Percentiles rank a stretch among this genome's conserved stretches.
Evolutionary conservation across 345 rosid genomes (phyloP).

Genomic region (Linum tenue): DNA sequence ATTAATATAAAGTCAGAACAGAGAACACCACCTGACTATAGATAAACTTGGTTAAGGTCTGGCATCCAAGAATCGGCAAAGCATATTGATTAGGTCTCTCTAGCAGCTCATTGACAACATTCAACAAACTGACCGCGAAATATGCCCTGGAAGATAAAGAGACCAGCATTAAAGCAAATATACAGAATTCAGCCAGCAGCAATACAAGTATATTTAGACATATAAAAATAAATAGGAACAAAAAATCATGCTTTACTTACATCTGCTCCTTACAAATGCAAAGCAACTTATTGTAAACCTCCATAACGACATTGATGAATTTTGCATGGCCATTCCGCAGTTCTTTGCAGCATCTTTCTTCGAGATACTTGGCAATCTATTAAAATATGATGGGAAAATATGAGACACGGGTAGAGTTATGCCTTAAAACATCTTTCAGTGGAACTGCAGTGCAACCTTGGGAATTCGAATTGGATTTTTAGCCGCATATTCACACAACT

Average conservation of each 20-base stretch:
- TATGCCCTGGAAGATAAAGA: conserved; percentile 49
- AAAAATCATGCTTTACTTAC: conserved; percentile 29
- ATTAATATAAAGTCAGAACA: not conserved
- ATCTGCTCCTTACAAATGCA: conserved; percentile 76
- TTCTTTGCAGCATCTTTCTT: conserved; percentile 87
- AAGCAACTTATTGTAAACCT: conserved; percentile 69
- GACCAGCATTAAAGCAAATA: not conserved
- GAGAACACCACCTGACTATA: conserved; percentile 55
- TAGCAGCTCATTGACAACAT: conserved; percentile 62
- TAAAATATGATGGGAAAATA: conserved; percentile 10
- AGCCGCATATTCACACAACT: conserved; percentile 91
- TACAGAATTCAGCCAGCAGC: not conserved
- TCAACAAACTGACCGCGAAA: conserved; percentile 73
- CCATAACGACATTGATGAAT: conserved; percentile 52
- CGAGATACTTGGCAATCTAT: conserved; percentile 85
- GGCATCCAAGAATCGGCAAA: conserved; percentile 68
- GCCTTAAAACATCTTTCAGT: not conserved
- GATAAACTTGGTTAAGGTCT: conserved; percentile 70
- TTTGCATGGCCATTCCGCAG: conserved; percentile 60
- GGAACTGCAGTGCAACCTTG: conserved; percentile 35
- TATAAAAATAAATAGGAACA: not conserved
- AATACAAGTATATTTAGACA: not conserved
- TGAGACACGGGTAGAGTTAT: not conserved
- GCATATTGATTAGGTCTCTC: conserved; percentile 64
- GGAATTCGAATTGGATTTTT: conserved; percentile 84